A percentile compares a stretch with the other conserved stretches of the same genome.
Evolutionary conservation across 2,329 filamentous ascomycete genomes (phyloP).

Genomic region (Monosporascus sp.): DNA sequence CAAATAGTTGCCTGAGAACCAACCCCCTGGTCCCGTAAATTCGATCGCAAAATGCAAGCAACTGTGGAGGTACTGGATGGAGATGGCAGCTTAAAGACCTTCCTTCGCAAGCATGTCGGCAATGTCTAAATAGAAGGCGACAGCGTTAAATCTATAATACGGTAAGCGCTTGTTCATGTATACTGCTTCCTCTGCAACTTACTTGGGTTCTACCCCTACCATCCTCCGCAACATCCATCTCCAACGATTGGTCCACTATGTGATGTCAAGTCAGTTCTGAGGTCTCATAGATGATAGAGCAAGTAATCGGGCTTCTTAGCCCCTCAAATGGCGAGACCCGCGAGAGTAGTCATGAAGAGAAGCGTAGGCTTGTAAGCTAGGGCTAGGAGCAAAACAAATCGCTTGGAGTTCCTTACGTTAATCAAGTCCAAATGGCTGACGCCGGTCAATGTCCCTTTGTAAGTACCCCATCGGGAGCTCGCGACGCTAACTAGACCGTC

Average conservation of each 20-base stretch:
- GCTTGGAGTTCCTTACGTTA: conserved; percentile 32
- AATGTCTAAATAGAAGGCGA: conserved; percentile 53
- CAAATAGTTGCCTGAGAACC: neutral
- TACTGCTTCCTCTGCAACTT: conserved; percentile 27
- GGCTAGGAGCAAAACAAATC: too few species aligned
- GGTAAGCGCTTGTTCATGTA: conserved; percentile 4
- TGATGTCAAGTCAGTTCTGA: neutral
- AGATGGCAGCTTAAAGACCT: neutral
- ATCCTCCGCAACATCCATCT: conserved; percentile 50
- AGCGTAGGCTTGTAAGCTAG: too few species aligned
- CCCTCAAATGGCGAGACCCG: neutral
- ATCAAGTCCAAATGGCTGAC: conserved; percentile 63
- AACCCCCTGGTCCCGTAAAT: neutral
- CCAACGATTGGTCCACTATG: conserved; percentile 55
- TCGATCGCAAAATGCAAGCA: neutral
- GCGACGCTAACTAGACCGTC: conserved; percentile 64
- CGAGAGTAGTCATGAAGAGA: too few species aligned
- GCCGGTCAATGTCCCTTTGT: conserved; percentile 57
- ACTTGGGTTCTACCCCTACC: conserved; percentile 49
- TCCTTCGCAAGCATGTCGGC: conserved; percentile 1
- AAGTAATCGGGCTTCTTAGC: neutral
- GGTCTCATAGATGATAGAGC: too few species aligned
- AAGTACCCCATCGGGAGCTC: conserved; percentile 58
- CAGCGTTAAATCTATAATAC: conserved; percentile 54
- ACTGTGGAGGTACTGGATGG: neutral